A percentile compares a stretch with the other conserved stretches of the same genome.
Conservation (phyloP, 1,139 yeast species). For the Taphrina pruni region DNA sequence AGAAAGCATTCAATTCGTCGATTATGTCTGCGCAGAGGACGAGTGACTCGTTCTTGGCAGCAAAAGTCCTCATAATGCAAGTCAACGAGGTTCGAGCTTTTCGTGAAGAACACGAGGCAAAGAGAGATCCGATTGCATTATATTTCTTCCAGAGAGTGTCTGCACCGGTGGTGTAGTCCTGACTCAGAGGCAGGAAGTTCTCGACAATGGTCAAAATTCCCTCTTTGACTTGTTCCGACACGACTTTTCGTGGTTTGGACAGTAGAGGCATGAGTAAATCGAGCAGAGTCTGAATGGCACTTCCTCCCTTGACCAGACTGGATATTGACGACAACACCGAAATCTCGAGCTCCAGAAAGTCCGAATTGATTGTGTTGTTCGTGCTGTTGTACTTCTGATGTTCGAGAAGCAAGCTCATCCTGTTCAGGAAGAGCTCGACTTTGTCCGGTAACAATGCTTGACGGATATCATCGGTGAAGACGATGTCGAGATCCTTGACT, state of each 20-base stretch:
- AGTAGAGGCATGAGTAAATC: slow-evolving; percentile 50
- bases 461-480: slow-evolving; percentile 3
- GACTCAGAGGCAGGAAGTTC: slow-evolving; percentile 55
- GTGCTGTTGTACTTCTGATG: slow-evolving; percentile 31
- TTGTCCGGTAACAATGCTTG: slow-evolving; percentile 16
- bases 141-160: slow-evolving; percentile 63
- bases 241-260: slow-evolving; percentile 64
- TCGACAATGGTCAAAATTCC: slow-evolving; percentile 66
- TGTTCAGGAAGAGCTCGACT: slow-evolving; percentile 28
- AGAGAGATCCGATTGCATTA: slow-evolving; percentile 63
- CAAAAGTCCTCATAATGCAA: slow-evolving; percentile 65
- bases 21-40: slow-evolving; percentile 60
- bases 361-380: slow-evolving; percentile 32
- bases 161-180: slow-evolving; percentile 61
- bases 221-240: slow-evolving; percentile 63
- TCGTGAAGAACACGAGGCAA: slow-evolving; percentile 64
- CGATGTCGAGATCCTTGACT: slow-evolving; percentile 1
- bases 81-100: slow-evolving; percentile 68
- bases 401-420: slow-evolving; percentile 31
- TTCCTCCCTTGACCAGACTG: slow-evolving; percentile 29
- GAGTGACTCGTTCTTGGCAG: slow-evolving; percentile 59
- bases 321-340: slow-evolving; percentile 40
- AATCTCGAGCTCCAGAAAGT: slow-evolving; percentile 34
- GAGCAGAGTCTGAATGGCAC: slow-evolving; percentile 37
- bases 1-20: slow-evolving; percentile 71